These are phyloP conservation scores for Microdochium trichocladiopsis DNA, from an alignment of 2,329 filamentous ascomycete genomes.

Conservation along the genomic window DNA sequence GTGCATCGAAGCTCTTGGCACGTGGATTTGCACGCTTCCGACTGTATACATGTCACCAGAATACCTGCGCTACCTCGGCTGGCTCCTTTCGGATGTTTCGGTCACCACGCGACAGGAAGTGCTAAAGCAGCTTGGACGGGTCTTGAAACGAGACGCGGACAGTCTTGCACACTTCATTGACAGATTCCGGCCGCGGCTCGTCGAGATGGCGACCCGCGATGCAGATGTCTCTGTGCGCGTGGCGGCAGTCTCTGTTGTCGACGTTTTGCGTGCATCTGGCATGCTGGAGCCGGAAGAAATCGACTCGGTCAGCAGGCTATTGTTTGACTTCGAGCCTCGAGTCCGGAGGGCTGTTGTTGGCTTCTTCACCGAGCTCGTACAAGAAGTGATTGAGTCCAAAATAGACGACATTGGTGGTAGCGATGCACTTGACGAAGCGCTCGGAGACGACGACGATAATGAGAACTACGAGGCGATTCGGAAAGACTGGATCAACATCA, in stretches of 20 bases:
- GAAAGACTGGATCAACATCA: conserved; percentile 83
- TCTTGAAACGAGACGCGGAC: conserved; percentile 77
- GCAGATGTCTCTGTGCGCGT: conserved; percentile 75
- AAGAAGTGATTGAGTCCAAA: conserved; percentile 72
- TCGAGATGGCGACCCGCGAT: conserved; percentile 89
- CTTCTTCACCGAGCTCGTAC: conserved; percentile 85
- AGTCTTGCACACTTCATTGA: conserved; percentile 90
- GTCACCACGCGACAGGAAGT: conserved; percentile 75
- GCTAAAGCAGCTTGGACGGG: conserved; percentile 69
- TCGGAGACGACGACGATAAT: conserved; percentile 58
- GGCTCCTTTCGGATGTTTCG: conserved; percentile 82
- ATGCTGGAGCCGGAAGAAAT: conserved; percentile 89
- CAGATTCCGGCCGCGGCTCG: conserved; percentile 75
- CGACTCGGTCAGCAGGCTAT: conserved; percentile 76
- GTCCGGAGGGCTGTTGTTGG: conserved; percentile 83
- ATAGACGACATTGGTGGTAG: conserved; percentile 79
- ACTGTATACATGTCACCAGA: conserved; percentile 85
- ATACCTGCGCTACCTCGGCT: conserved; percentile 89
- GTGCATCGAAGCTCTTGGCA: conserved; percentile 77
- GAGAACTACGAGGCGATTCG: conserved; percentile 72
- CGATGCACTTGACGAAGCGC: conserved; percentile 67
- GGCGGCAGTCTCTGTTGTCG: conserved; percentile 72
- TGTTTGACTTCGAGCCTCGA: conserved; percentile 80
- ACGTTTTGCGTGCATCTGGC: conserved; percentile 73
- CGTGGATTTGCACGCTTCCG: conserved; percentile 81